Conservation (phyloP, 345 rosid species). For the Citropsis articulata region DNA sequence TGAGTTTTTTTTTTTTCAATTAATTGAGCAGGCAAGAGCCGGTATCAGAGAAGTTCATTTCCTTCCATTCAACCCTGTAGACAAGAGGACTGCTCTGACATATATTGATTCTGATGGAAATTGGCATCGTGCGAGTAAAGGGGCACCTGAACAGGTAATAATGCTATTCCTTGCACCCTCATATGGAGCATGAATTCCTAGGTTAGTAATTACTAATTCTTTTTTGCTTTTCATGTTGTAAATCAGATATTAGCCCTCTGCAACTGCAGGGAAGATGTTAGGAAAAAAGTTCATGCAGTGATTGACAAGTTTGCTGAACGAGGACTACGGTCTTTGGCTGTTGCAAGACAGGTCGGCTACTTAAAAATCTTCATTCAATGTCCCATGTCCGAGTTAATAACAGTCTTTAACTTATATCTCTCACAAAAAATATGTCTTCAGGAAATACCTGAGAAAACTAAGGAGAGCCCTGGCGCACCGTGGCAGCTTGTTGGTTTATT, state of each 20-base stretch:
- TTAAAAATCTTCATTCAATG: not conserved
- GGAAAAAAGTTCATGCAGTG: slow-evolving; percentile 62
- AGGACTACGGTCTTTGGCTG: slow-evolving; percentile 86
- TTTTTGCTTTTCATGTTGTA: slow-evolving; percentile 9
- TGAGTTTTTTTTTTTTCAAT: not conserved
- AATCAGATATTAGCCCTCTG: slow-evolving; percentile 66
- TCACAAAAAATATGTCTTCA: slow-evolving; percentile 25
- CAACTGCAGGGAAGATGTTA: slow-evolving; percentile 70
- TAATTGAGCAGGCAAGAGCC: slow-evolving; percentile 61
- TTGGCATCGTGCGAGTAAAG: slow-evolving; percentile 90
- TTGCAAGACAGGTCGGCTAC: slow-evolving; percentile 74
- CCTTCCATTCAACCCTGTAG: slow-evolving; percentile 86
- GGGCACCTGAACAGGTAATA: slow-evolving; percentile 89
- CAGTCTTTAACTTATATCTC: not conserved
- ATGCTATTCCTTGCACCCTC: not conserved
- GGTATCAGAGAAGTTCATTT: slow-evolving; percentile 79
- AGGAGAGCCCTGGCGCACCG: slow-evolving; percentile 75
- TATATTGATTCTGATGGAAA: slow-evolving; percentile 68
- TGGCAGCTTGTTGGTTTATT: slow-evolving; percentile 82
- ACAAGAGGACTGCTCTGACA: slow-evolving; percentile 90
- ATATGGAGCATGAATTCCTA: not conserved
- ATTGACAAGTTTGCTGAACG: slow-evolving; percentile 93
- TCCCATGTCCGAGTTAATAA: not conserved
- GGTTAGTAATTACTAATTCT: not conserved
- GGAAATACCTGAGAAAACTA: slow-evolving; percentile 81